Percentiles rank a stretch among this genome's conserved stretches.
These are phyloP conservation scores for Mycena vitilis DNA, from an alignment of 768 basidiomycete species.

Conservation along the genomic window DNA sequence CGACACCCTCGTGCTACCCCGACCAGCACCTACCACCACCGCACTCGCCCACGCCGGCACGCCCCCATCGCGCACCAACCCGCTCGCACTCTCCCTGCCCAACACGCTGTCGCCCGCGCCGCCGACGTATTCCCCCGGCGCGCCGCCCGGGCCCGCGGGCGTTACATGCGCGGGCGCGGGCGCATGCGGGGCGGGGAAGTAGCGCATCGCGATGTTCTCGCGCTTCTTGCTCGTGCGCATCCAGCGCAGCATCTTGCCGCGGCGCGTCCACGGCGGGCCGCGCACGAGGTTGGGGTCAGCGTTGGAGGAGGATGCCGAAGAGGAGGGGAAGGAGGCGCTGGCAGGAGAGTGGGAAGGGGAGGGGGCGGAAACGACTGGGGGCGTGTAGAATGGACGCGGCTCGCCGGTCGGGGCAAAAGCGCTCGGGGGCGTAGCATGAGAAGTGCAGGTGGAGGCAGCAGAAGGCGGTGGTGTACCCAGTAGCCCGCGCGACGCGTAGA, in stretches of 20 bases:
- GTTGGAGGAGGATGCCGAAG: background rate
- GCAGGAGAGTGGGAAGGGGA: background rate
- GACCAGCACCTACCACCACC: too few species aligned
- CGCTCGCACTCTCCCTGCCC: too few species aligned
- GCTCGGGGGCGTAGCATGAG: background rate
- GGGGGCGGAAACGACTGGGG: background rate
- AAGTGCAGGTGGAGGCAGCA: background rate
- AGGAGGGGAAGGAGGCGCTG: background rate
- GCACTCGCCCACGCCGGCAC: too few species aligned
- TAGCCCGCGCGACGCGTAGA: background rate
- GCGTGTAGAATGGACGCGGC: background rate
- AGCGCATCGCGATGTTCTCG: background rate
- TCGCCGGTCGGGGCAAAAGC: background rate
- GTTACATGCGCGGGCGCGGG: background rate
- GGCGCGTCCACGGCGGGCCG: conserved; percentile 9
- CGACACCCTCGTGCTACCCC: too few species aligned
- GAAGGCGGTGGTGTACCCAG: background rate
- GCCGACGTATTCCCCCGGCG: too few species aligned
- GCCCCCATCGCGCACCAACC: too few species aligned
- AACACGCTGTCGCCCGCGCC: too few species aligned
- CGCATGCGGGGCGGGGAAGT: conserved; percentile 3
- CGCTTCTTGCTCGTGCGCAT: background rate
- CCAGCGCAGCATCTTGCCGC: conserved; percentile 20
- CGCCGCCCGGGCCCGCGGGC: background rate
- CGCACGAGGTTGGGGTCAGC: background rate